These are phyloP conservation scores for Rutstroemia sp. DNA, from an alignment of 2,329 filamentous ascomycete species.

Conservation along the genomic window DNA sequence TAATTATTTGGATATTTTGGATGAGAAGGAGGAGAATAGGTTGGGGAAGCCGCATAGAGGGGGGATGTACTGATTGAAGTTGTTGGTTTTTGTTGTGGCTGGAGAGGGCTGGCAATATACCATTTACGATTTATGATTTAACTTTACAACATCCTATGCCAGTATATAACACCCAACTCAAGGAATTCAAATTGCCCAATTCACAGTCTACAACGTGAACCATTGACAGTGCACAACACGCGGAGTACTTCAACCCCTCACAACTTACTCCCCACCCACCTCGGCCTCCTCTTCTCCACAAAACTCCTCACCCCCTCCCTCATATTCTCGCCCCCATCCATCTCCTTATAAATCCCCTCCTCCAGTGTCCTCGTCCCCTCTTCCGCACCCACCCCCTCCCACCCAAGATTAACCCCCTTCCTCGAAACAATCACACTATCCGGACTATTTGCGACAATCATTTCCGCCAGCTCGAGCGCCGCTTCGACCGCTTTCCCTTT, in stretches of 20 bases:
- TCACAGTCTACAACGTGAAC: too few relatives aligned
- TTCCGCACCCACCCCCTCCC: conserved; percentile 61
- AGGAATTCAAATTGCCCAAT: too few relatives aligned
- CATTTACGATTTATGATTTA: too few relatives aligned
- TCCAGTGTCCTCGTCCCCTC: conserved; percentile 47
- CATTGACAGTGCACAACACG: too few relatives aligned
- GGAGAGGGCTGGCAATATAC: too few relatives aligned
- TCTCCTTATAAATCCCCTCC: conserved; percentile 48
- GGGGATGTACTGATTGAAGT: conserved; percentile 22
- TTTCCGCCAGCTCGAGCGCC: conserved; percentile 53
- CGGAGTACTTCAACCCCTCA: conserved; percentile 27
- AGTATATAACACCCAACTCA: too few relatives aligned
- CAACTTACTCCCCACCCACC: conserved; percentile 58
- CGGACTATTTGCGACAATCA: conserved; percentile 61
- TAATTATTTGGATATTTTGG: conserved; percentile 20
- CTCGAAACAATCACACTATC: conserved; percentile 70
- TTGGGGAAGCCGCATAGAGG: conserved; percentile 19
- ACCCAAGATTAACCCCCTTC: conserved; percentile 63
- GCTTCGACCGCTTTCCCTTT: conserved; percentile 42
- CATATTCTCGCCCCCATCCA: conserved; percentile 65
- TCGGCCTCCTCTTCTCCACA: conserved; percentile 64
- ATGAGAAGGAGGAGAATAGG: conserved; percentile 11
- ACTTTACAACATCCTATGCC: too few relatives aligned
- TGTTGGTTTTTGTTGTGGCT: too few relatives aligned
- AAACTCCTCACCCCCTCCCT: conserved; percentile 68